A percentile compares a stretch with the other conserved stretches of the same genome.
phyloP scores from a whole-genome alignment of 169 alveolate species.

The Plasmodium knowlesi region DNA sequence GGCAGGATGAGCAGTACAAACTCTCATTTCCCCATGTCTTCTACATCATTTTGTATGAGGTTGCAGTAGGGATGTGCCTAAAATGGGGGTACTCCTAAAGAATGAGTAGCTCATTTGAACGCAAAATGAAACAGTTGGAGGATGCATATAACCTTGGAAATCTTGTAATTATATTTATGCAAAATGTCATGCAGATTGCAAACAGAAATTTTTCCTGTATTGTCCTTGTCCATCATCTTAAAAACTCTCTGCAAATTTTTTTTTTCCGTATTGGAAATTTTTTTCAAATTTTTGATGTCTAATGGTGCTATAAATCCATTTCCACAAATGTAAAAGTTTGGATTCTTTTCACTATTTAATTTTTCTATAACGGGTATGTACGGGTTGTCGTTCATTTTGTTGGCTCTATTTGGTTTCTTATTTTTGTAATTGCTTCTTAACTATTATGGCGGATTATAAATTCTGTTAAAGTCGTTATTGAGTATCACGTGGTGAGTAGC shows the following conservation, averaged over 20 bases:
- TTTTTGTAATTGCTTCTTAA: background rate
- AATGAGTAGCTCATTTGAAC: background rate
- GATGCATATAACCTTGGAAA: conserved; percentile 60
- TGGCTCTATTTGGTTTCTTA: conserved; percentile 3
- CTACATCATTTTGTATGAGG: conserved; percentile 2
- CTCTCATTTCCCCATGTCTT: background rate
- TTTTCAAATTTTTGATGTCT: conserved; percentile 68
- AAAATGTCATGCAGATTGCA: conserved; percentile 65
- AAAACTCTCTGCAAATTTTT: conserved; percentile 66
- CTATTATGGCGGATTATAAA: background rate
- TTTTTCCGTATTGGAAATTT: conserved; percentile 62
- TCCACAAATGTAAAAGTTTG: conserved; percentile 70
- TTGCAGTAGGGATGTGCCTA: background rate
- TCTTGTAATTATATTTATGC: conserved; percentile 58
- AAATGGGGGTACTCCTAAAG: background rate
- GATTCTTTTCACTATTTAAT: conserved; percentile 69
- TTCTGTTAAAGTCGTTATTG: background rate
- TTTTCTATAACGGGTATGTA: conserved; percentile 68
- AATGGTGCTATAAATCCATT: conserved; percentile 73
- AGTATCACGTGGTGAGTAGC: background rate
- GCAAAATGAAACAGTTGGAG: background rate
- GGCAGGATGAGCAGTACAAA: background rate
- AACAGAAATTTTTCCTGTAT: conserved; percentile 69
- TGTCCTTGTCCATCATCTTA: conserved; percentile 72
- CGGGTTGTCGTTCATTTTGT: conserved; percentile 69